Base-by-base conservation (phyloP, 306 rosid genomes). In the Benincasa hispida region DNA sequence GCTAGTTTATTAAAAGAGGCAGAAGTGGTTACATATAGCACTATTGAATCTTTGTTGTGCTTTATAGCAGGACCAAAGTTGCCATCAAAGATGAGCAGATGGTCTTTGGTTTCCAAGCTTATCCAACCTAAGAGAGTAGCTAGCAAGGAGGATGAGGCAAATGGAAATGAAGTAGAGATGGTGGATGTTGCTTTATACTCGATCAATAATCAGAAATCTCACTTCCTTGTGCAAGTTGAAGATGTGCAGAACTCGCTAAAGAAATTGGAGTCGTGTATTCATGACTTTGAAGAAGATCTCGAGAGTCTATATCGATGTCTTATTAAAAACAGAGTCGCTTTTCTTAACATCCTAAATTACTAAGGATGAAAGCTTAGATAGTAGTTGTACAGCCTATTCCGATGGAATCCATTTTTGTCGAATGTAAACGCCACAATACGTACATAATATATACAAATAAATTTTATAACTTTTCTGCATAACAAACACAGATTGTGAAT, bases 291-390 rank as follows among this genome's bases (percentile, higher is more conserved):
- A 62, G 68, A 65, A 35, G 75, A 76, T 65, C 25, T 84, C 0
- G 78, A 78, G 27, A 37, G 50, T 32, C 76, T 84, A 5, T 81
- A 68, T 34, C 54, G 78, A 35, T 65, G 37, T 55, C 51, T 84
- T 13, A 74, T 84, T 58, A 75, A 62, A 37, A 55, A 53, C 54
- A 73, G 84, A 78, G 68, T 78, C 14, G 78, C 80, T 2, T 72
- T 84, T 57, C 87, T 84, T 37, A 84, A 78, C 68, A 51, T 81
- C 61, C 45, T 84, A 35, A 81, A 81, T 55, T 27, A 84, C 72
- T 78, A 39, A 19, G 72, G 72, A 34, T 63, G 72, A 19, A 61
- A 73, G n/a, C 28, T 19, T 66, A 66, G 73, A 21, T 22, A 24
- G 1, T 37, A 66, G 51, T 5, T 8, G 14, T 30, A 39, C 11